Evolutionary conservation across 805 yeast genomes (phyloP), one percentile per base, ranked within the genome.

Genomic region (Metschnikowia similis): DNA sequence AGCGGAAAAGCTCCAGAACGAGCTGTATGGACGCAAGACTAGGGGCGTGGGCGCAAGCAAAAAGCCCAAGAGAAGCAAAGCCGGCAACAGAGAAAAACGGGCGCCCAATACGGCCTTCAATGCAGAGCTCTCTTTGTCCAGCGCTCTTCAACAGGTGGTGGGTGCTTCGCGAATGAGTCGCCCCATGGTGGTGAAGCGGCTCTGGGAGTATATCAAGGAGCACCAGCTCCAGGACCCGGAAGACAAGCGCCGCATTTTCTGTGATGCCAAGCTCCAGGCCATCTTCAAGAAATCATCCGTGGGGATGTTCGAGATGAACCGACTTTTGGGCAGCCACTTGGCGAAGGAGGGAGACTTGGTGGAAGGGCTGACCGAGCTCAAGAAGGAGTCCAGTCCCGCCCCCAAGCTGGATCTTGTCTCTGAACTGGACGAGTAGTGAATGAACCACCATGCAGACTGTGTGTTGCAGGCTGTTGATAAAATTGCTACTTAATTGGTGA

Each of bases 161-260:
- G 74, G 73, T 0, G 51, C 44, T 2, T 62, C 62, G 1, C 73
- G 67, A 48, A 60, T 81, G 39, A 75, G 91, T 3, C 69, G 96
- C 56, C 83, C 92, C 0, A 84, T 84, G 61, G 83, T 85, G 14
- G 90, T 86, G 8, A 85, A 85, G 53, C 66, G 66, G 41, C 63
- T 87, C 5, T 87, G 95, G 95, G 77, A 72, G 11, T 81, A 89
- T 64, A 85, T 89, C 49, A 84, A 82, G 57, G 77, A 64, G 9
- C 62, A 85, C 51, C 64, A 78, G 29, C 65, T 88, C 30, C 95
- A 87, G 62, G 81, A 85, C 54, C 87, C 90, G 1, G 58, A 70
- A 1, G 87, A 88, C 64, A 75, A 77, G 54, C 71, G 92, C 47
- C 82, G 81, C 49, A 83, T 88, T 6, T 14, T 79, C 3, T 84